Percentiles rank a stretch among this genome's conserved stretches.
Conservation (phyloP, 2,329 filamentous ascomycete species). For the Dactylellina drechsleri region DNA sequence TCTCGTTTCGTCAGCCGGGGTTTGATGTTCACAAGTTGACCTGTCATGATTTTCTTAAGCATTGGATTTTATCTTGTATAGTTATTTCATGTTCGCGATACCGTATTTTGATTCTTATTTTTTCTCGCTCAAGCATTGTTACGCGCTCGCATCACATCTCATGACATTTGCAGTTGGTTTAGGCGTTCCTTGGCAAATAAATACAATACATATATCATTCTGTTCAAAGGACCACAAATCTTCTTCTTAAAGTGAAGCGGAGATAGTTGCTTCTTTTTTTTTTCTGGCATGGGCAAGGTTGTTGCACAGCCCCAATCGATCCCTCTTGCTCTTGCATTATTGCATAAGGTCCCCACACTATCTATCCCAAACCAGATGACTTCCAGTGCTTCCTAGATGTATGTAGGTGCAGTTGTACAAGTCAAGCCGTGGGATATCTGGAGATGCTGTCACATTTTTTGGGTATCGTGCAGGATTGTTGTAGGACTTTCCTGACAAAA, state of each 20-base stretch:
- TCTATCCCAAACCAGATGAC: constrained; percentile 51
- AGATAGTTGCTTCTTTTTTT: constrained; percentile 30
- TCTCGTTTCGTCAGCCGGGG: constrained; percentile 53
- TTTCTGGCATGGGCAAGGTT: constrained; percentile 38
- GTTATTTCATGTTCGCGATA: constrained; percentile 31
- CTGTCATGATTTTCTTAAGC: constrained; percentile 13
- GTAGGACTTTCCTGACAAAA: constrained; percentile 43
- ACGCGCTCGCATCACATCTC: constrained; percentile 11
- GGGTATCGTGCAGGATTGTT: constrained; percentile 25
- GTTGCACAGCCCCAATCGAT: constrained; percentile 55
- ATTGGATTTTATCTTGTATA: constrained; percentile 14
- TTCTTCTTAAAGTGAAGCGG: not conserved
- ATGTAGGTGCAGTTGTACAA: constrained; percentile 20
- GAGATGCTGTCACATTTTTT: constrained; percentile 52
- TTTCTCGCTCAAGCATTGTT: not conserved
- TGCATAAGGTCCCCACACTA: constrained; percentile 53
- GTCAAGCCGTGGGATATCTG: constrained; percentile 42
- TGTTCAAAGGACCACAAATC: not conserved
- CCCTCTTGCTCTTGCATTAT: constrained; percentile 53
- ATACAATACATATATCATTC: not conserved
- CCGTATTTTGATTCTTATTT: too few species aligned
- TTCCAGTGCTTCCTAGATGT: constrained; percentile 27
- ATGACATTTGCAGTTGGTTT: constrained; percentile 22
- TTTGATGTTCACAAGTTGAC: constrained; percentile 13
- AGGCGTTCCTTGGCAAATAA: constrained; percentile 23